Evolutionary conservation across 768 basidiomycete genomes (phyloP).

Genomic region (Postia placenta): DNA sequence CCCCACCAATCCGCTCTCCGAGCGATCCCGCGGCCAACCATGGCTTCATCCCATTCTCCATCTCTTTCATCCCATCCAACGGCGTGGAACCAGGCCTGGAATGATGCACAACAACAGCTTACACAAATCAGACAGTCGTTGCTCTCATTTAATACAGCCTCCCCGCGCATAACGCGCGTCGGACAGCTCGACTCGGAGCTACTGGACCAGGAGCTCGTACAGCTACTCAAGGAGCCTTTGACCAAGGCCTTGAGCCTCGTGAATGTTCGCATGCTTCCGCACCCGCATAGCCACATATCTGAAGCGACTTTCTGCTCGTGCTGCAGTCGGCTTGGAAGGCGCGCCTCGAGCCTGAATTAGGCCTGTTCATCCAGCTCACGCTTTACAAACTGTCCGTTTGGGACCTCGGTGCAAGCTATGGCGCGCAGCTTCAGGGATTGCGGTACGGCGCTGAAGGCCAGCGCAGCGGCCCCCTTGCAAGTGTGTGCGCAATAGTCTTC

Average conservation of each 20-base stretch:
- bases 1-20: slow-evolving; percentile 6
- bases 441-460: slow-evolving; percentile 39
- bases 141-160: slow-evolving; percentile 22
- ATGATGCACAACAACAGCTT: slow-evolving; percentile 49
- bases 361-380: slow-evolving; percentile 58
- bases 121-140: slow-evolving; percentile 39
- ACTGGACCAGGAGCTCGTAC: slow-evolving; percentile 82
- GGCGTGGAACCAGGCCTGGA: slow-evolving; percentile 62
- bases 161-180: slow-evolving; percentile 63
- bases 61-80: slow-evolving; percentile 9
- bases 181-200: slow-evolving; percentile 89
- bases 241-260: slow-evolving; percentile 61
- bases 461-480: not conserved
- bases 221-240: slow-evolving; percentile 79
- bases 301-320: not conserved
- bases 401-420: slow-evolving; percentile 76
- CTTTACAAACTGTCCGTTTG: slow-evolving; percentile 83
- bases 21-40: slow-evolving; percentile 2
- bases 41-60: slow-evolving; percentile 12
- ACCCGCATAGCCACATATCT: not conserved
- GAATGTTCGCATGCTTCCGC: slow-evolving; percentile 41
- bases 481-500: not conserved
- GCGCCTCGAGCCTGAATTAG: slow-evolving; percentile 70
- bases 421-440: slow-evolving; percentile 76
- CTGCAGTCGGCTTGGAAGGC: slow-evolving; percentile 50